These are phyloP conservation scores for Talaromyces rugulosus DNA, from an alignment of 2,329 filamentous ascomycete species.

Conservation along the genomic window DNA sequence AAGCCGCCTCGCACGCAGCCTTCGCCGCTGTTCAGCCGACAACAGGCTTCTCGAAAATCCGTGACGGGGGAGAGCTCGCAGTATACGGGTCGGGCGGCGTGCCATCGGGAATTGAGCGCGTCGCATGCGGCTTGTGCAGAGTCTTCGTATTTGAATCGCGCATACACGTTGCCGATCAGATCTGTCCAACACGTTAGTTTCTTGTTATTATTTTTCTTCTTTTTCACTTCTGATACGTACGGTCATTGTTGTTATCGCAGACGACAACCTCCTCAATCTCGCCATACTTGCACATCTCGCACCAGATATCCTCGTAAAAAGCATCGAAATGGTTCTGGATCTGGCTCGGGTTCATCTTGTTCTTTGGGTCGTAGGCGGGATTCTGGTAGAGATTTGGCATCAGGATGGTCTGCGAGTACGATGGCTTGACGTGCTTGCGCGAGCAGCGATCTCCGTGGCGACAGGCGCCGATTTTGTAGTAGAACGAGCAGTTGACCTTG, in stretches of 20 bases:
- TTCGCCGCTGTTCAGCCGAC: conserved; percentile 87
- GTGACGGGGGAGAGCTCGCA: conserved; percentile 96
- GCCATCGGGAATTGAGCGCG: conserved; percentile 91
- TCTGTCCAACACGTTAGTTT: conserved; percentile 46
- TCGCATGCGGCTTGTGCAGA: conserved; percentile 90
- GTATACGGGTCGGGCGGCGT: conserved; percentile 94
- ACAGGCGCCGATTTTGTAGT: conserved; percentile 99
- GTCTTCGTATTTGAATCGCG: conserved; percentile 99
- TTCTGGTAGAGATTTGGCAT: conserved; percentile 99
- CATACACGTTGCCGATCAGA: conserved; percentile 98
- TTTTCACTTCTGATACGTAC: conserved; percentile 35
- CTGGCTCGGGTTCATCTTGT: conserved; percentile 92
- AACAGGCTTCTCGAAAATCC: conserved; percentile 97
- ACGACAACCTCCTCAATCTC: conserved; percentile 97
- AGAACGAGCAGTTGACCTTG: conserved; percentile 99
- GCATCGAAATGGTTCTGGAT: conserved; percentile 99
- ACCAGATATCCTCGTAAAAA: conserved; percentile 99
- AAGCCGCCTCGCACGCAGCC: conserved; percentile 94
- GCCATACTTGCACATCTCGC: conserved; percentile 98
- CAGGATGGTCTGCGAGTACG: conserved; percentile 94
- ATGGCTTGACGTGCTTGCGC: conserved; percentile 98
- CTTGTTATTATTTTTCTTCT: background rate
- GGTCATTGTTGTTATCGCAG: conserved; percentile 99
- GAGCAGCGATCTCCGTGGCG: conserved; percentile 97
- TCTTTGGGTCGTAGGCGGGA: conserved; percentile 92